phyloP scores from a whole-genome alignment of 2,329 filamentous ascomycete genomes.

The Penicillium sclerotiorum region DNA sequence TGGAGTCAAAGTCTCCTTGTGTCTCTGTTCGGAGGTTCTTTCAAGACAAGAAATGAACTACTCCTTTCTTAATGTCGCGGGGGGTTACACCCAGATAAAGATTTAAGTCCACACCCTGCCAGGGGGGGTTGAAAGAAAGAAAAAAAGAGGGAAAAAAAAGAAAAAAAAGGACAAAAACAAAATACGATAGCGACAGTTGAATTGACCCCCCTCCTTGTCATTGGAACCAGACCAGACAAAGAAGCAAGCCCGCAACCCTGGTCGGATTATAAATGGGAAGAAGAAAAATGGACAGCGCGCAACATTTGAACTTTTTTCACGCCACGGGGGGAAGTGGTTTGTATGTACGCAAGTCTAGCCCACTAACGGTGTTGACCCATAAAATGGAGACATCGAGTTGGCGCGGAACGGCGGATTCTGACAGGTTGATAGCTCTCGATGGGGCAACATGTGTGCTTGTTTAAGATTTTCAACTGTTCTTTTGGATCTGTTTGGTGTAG shows the following conservation, averaged over 20 bases:
- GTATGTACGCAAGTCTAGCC: too few relatives aligned
- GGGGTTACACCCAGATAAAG: constrained; percentile 22
- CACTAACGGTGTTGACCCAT: background rate
- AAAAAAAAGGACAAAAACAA: too few relatives aligned
- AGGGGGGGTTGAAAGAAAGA: background rate
- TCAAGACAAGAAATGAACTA: background rate
- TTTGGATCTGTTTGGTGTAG: background rate
- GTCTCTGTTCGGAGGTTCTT: background rate
- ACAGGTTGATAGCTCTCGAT: background rate
- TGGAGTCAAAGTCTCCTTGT: background rate
- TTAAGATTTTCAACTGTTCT: background rate
- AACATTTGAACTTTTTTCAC: background rate
- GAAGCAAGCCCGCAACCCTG: constrained; percentile 14
- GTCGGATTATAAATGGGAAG: constrained; percentile 23
- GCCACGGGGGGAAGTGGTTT: too few relatives aligned
- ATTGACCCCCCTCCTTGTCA: constrained; percentile 15
- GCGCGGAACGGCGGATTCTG: background rate
- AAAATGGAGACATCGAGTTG: background rate
- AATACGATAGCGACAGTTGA: constrained; percentile 7
- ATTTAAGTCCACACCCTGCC: constrained; percentile 1
- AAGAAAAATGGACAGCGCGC: background rate
- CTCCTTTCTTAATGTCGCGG: constrained; percentile 2
- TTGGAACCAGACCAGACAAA: constrained; percentile 28
- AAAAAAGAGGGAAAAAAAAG: constrained; percentile 4
- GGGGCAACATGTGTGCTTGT: background rate